A percentile compares a stretch with the other conserved stretches of the same genome.
Evolutionary conservation across 768 basidiomycete species (phyloP).

Genomic region (Fistulinella prunicolor): DNA sequence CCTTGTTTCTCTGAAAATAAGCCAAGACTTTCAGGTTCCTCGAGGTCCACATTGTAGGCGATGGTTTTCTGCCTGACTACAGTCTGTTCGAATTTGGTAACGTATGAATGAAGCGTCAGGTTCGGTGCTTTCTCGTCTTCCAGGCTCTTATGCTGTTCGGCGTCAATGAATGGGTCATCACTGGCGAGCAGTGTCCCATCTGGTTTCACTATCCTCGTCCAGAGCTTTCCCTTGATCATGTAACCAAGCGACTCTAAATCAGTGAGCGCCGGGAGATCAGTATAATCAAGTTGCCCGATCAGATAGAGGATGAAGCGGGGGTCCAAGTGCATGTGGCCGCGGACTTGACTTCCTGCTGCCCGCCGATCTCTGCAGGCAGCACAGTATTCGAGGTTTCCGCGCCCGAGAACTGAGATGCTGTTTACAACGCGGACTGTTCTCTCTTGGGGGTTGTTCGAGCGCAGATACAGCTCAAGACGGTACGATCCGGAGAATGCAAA

Average conservation of each 20-base stretch:
- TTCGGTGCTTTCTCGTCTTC: constrained; percentile 5
- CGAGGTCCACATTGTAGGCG: too few species aligned
- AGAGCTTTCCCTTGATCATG: constrained; percentile 8
- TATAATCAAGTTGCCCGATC: not conserved
- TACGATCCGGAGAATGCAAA: constrained; percentile 19
- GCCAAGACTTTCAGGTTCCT: too few species aligned
- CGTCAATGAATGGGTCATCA: not conserved
- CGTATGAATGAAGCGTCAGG: constrained; percentile 14
- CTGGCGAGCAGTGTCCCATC: constrained; percentile 10
- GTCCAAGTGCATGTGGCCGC: constrained; percentile 16
- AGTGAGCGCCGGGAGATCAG: constrained; percentile 1
- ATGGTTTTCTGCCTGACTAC: too few species aligned
- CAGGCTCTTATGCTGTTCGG: not conserved
- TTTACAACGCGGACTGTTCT: constrained; percentile 4
- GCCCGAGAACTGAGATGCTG: constrained; percentile 14
- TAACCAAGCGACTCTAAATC: not conserved
- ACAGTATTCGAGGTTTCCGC: constrained; percentile 5
- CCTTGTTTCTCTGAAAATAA: too few species aligned
- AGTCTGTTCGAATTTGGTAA: not conserved
- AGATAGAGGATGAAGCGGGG: constrained; percentile 12
- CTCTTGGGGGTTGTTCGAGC: not conserved
- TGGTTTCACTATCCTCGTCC: constrained; percentile 11
- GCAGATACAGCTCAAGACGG: constrained; percentile 18
- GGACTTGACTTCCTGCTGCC: constrained; percentile 8
- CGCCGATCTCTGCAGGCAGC: constrained; percentile 11